Evolutionary conservation across 1,284 basidiomycete species (phyloP).

Genomic region (Ustilago crameri): DNA sequence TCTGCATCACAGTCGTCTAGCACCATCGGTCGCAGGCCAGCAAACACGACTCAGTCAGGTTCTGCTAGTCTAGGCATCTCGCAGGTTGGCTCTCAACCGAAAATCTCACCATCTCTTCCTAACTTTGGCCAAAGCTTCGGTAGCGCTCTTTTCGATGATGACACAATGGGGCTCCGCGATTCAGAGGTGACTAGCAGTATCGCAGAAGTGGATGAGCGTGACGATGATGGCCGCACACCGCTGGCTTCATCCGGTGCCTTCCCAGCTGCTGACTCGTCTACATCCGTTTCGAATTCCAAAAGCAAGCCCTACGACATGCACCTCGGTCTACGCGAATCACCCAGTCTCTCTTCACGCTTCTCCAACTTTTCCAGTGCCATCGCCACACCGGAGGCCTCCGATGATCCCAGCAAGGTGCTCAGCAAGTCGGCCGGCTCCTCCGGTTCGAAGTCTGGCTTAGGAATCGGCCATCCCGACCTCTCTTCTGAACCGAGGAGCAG

Average conservation of each 20-base stretch:
- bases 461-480: slow-evolving; percentile 49
- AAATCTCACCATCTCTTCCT: slow-evolving; percentile 43
- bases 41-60: slow-evolving; percentile 1
- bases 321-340: slow-evolving; percentile 36
- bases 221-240: slow-evolving; percentile 21
- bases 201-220: slow-evolving; percentile 31
- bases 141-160: slow-evolving; percentile 31
- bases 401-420: slow-evolving; percentile 32
- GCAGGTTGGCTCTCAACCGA: slow-evolving; percentile 1
- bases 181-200: slow-evolving; percentile 24
- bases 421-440: slow-evolving; percentile 16
- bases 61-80: slow-evolving; percentile 1
- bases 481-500: slow-evolving; percentile 14
- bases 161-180: slow-evolving; percentile 1
- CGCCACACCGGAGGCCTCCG: slow-evolving; percentile 36
- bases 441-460: slow-evolving; percentile 29
- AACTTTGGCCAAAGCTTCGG: slow-evolving; percentile 42
- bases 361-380: slow-evolving; percentile 55
- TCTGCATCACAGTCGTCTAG: slow-evolving; percentile 30
- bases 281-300: not conserved
- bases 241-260: slow-evolving; percentile 32
- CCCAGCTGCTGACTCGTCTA: slow-evolving; percentile 10
- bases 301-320: slow-evolving; percentile 34
- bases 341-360: slow-evolving; percentile 48
- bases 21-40: slow-evolving; percentile 7